Evolutionary conservation across 108 stramenopile genomes (phyloP), one percentile per base, ranked within the genome.

Genomic region (Cyclotella sp.): DNA sequence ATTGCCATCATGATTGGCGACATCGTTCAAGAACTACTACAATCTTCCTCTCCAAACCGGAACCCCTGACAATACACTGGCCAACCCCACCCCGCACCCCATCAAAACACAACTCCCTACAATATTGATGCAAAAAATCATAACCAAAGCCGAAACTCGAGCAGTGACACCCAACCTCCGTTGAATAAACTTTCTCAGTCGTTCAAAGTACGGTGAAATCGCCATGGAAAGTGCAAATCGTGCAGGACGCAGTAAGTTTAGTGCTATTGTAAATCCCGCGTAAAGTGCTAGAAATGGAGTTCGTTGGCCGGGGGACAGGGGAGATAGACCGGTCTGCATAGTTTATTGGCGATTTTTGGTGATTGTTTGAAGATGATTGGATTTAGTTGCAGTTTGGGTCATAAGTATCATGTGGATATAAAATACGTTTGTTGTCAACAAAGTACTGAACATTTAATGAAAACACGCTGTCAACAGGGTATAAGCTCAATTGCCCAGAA

Each of bases 231-330:
- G 30, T 24, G 89, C 90, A 42, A 94, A 85, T 63, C 93, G 80
- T 41, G 88, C 71, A 24, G 92, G 95, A 70, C 97, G 89, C 42
- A 97, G 54, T 7, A 97, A 49, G 72, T 95, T 97, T 76, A 93
- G 90, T 46, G 93, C 83, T 3, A 94, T 84, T 43, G 84, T 95
- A 44, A 97, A 90, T 8, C 89, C 90, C 5, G 93, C 89, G 72
- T 96, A 97, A 29, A 95, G 89, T 24, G 91, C 91, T 49, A 97
- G 73, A 70, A 96, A 97, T 9, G 72, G 45, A 52, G 91, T 87
- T 92, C 94, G 93, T 83, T 97, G 96, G 15, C 91, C 95, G 1
- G 96, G 95, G 15, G 93, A 89, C 44, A 97, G 69, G 6, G 97
- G 97, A 26, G 84, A 86, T 27, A 93, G 47, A 21, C 91, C 91